Evolutionary conservation across 306 rosid species (phyloP), one percentile per base, ranked within the genome.

Genomic region (Gleditsia sinensis): DNA sequence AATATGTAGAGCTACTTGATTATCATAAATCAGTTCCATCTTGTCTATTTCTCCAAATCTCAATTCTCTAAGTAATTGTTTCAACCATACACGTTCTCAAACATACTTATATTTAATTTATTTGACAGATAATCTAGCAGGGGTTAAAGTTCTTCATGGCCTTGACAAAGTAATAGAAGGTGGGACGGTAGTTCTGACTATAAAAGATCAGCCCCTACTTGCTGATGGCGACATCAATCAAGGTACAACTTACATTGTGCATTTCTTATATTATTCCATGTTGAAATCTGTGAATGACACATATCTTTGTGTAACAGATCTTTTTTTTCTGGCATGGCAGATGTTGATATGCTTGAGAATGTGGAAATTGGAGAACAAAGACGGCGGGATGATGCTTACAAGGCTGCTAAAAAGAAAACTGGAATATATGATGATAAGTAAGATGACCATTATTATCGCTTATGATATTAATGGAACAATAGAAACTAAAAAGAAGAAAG

Each of bases 61-160:
- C n/a, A n/a, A n/a, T n/a, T n/a, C n/a, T n/a, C n/a, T n/a, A n/a
- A n/a, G n/a, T n/a, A n/a, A n/a, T n/a, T n/a, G n/a, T n/a, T n/a
- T n/a, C n/a, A n/a, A n/a, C n/a, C n/a, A n/a, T n/a, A n/a, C n/a
- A n/a, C n/a, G n/a, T n/a, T n/a, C n/a, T 71, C 51, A 69, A 75
- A 59, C 42, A 61, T 55, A 59, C 56, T 34, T 71, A 51, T 16
- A 57, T 79, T 68, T 57, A 63, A n/a, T 6, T 55, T 50, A 28
- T 69, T 66, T 77, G 40, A 71, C 83, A 94, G 94, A 72, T 77
- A 84, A 86, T 83, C 76, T 94, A 69, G 91, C 92, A 3, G 97
- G 99, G 58, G 86, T 88, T 84, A 94, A 94, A 92, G 97, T 92
- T 75, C 96, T 94, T 75, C 96, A 92, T 80, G 99, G 97, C 68